Conservation (phyloP, 1,139 yeast genomes). For the Nematodospora anomalae region DNA sequence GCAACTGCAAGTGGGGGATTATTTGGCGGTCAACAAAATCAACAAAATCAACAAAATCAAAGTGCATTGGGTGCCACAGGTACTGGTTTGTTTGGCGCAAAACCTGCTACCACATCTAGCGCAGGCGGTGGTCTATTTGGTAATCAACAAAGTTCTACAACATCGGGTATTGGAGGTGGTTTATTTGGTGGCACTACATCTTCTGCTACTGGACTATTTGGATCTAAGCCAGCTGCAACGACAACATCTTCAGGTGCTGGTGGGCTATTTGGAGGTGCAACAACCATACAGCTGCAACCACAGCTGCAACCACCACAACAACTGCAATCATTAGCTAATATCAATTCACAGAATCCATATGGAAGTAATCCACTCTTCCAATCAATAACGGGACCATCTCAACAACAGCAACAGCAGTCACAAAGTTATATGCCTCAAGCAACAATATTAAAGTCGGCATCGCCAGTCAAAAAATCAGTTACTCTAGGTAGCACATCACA, state of each 20-base stretch:
- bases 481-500: conserved; percentile 64
- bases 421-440: conserved; percentile 45
- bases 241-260: conserved; percentile 18
- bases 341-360: conserved; percentile 66
- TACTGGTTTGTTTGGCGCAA: conserved; percentile 28
- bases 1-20: conserved; percentile 19
- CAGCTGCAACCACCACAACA: conserved; percentile 24
- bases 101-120: conserved; percentile 13
- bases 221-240: conserved; percentile 17
- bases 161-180: conserved; percentile 19
- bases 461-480: conserved; percentile 51
- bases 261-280: conserved; percentile 38
- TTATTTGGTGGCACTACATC: conserved; percentile 39
- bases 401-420: conserved; percentile 20
- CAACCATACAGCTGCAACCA: conserved; percentile 18
- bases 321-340: conserved; percentile 38
- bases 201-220: conserved; percentile 29
- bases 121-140: conserved; percentile 24
- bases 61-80: conserved; percentile 22
- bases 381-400: conserved; percentile 31
- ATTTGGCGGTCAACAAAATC: conserved; percentile 20
- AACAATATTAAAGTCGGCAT: conserved; percentile 45
- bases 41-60: conserved; percentile 12
- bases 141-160: conserved; percentile 10
- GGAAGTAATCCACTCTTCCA: conserved; percentile 68